Percentiles rank a stretch among this genome's conserved stretches.
phyloP scores from a whole-genome alignment of 2,329 filamentous ascomycete genomes.

The Monosporascus sp. region DNA sequence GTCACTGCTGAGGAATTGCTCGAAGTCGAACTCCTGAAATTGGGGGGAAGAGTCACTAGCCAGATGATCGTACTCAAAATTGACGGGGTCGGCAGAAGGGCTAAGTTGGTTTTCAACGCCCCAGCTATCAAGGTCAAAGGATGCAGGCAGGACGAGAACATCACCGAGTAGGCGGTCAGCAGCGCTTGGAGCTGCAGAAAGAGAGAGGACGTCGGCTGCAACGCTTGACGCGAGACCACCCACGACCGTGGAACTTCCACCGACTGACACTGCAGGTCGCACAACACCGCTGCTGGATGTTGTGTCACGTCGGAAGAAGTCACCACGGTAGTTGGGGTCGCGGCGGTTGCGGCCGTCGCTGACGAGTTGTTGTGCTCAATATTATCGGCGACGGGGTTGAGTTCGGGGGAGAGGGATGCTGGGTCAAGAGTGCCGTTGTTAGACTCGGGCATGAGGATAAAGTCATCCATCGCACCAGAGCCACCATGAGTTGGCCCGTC shows the following conservation, averaged over 20 bases:
- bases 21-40: conserved; percentile 36
- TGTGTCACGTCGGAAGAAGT: conserved; percentile 88
- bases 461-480: conserved; percentile 34
- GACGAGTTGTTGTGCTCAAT: conserved; percentile 21
- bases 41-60: conserved; percentile 51
- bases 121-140: conserved; percentile 68
- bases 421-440: conserved; percentile 52
- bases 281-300: conserved; percentile 99
- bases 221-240: conserved; percentile 37
- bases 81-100: conserved; percentile 63
- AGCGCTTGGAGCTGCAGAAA: conserved; percentile 53
- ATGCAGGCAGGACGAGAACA: conserved; percentile 63
- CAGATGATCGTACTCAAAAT: conserved; percentile 63
- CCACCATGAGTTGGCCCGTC: conserved; percentile 21
- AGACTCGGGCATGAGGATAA: conserved; percentile 34
- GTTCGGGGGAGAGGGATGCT: conserved; percentile 53
- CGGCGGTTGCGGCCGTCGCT: conserved; percentile 13
- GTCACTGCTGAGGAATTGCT: conserved; percentile 51
- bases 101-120: conserved; percentile 71
- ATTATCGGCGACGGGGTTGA: conserved; percentile 45
- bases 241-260: conserved; percentile 50
- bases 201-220: conserved; percentile 35
- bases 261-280: conserved; percentile 99
- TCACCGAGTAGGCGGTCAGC: conserved; percentile 62
- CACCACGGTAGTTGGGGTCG: conserved; percentile 22